phyloP scores from a whole-genome alignment of 495 filamentous ascomycete genomes.

The Hypoxylon intermedium region DNA sequence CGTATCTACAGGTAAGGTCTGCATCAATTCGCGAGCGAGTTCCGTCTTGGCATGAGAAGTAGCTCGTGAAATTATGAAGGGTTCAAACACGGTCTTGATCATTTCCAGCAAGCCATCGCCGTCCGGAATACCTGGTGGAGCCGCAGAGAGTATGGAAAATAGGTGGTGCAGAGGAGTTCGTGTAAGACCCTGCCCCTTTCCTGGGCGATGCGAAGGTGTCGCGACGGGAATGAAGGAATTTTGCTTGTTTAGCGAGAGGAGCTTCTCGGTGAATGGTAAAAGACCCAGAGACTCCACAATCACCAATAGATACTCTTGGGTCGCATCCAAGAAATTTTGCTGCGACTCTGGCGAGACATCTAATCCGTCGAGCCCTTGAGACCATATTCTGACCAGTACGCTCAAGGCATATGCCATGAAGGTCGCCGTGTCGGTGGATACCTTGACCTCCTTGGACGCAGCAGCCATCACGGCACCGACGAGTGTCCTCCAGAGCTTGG shows the following conservation, averaged over 20 bases:
- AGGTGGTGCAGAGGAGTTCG: constrained; percentile 58
- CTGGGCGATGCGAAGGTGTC: constrained; percentile 61
- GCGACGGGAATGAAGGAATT: constrained; percentile 49
- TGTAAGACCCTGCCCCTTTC: constrained; percentile 46
- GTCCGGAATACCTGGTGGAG: constrained; percentile 51
- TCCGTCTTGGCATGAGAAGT: constrained; percentile 48
- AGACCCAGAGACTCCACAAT: constrained; percentile 71
- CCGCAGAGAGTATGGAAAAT: constrained; percentile 54
- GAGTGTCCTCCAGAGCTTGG: constrained; percentile 72
- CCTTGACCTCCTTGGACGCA: constrained; percentile 87
- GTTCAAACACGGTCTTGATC: constrained; percentile 51
- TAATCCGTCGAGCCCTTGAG: constrained; percentile 38
- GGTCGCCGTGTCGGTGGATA: constrained; percentile 79
- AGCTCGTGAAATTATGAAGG: constrained; percentile 45
- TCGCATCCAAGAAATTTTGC: constrained; percentile 66
- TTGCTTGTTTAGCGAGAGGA: constrained; percentile 57
- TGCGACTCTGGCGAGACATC: constrained; percentile 22
- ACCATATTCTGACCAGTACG: constrained; percentile 73
- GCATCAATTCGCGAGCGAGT: constrained; percentile 51
- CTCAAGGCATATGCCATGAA: constrained; percentile 76
- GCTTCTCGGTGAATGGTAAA: constrained; percentile 80
- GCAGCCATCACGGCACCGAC: constrained; percentile 75
- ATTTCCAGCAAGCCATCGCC: constrained; percentile 52
- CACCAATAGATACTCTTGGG: constrained; percentile 64
- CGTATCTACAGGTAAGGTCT: constrained; percentile 46